Percentiles rank a stretch among this genome's conserved stretches.
These are phyloP conservation scores for Didymella pomorum DNA, from an alignment of 2,329 filamentous ascomycete species.

Conservation along the genomic window DNA sequence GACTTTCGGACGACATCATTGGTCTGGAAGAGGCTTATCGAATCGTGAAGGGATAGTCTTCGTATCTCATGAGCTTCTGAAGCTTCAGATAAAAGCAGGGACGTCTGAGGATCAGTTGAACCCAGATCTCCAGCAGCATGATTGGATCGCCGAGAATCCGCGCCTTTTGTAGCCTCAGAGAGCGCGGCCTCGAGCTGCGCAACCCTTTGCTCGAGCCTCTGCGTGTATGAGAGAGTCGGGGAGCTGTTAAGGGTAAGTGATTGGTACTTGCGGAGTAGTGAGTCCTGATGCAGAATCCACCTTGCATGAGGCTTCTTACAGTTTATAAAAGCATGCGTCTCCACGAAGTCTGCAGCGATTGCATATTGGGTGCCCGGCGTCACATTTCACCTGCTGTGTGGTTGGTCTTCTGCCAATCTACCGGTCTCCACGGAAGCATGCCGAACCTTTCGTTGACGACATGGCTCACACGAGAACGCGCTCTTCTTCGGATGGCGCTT, in stretches of 20 bases:
- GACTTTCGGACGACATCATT: neutral
- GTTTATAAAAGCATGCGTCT: neutral
- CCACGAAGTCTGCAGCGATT: neutral
- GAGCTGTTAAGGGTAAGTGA: neutral
- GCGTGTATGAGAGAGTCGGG: conserved; percentile 2
- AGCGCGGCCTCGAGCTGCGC: neutral
- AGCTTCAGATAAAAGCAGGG: neutral
- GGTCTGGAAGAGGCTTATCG: neutral
- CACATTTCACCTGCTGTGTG: neutral
- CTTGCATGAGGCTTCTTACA: neutral
- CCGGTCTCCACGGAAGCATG: neutral
- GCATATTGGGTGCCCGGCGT: neutral
- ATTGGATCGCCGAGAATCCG: neutral
- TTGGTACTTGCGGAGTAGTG: neutral
- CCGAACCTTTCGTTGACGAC: conserved; percentile 2
- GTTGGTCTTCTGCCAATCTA: neutral
- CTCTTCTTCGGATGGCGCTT: conserved; percentile 4
- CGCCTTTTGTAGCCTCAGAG: neutral
- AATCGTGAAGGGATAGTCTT: neutral
- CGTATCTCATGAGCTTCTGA: neutral
- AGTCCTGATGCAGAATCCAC: neutral
- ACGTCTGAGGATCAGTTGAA: neutral
- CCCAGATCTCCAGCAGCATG: no score
- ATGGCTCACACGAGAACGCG: neutral
- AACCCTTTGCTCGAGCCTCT: conserved; percentile 3